Conservation (phyloP, 1,139 yeast genomes). For the Blastobotrys arbuscula region DNA sequence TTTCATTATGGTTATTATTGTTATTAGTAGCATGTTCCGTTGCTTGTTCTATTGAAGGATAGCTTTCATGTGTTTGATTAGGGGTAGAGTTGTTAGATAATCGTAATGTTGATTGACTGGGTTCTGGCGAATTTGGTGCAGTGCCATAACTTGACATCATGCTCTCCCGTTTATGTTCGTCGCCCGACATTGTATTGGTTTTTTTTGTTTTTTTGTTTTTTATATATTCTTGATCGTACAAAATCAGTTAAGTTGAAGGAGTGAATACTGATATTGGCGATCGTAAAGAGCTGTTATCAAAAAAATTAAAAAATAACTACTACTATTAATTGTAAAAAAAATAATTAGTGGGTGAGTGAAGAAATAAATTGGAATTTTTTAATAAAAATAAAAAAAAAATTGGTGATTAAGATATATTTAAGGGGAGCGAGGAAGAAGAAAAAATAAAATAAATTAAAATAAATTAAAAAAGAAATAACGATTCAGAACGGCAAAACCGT, state of each 20-base stretch:
- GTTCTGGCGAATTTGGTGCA: constrained; percentile 12
- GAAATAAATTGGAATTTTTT: background rate
- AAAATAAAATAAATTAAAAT: background rate
- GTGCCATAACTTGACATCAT: constrained; percentile 11
- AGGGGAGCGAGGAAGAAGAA: background rate
- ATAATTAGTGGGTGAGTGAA: background rate
- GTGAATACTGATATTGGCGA: background rate
- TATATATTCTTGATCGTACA: background rate
- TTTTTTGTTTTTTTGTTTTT: background rate
- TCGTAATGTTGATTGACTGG: background rate
- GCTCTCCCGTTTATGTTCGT: constrained; percentile 6
- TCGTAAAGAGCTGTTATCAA: too few relatives aligned
- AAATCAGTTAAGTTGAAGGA: background rate
- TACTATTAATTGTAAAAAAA: too few relatives aligned
- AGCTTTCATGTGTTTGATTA: background rate
- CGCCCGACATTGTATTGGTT: background rate
- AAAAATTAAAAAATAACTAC: background rate
- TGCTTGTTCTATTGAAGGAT: too few relatives aligned
- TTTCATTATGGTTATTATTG: background rate
- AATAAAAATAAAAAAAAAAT: background rate
- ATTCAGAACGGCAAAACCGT: background rate
- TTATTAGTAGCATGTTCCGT: background rate
- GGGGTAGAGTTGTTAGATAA: background rate
- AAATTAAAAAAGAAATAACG: background rate
- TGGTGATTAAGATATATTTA: background rate